Evolutionary conservation across 2,329 filamentous ascomycete species (phyloP), one percentile per base, ranked within the genome.

Genomic region (Xylariomycetidae sp.): DNA sequence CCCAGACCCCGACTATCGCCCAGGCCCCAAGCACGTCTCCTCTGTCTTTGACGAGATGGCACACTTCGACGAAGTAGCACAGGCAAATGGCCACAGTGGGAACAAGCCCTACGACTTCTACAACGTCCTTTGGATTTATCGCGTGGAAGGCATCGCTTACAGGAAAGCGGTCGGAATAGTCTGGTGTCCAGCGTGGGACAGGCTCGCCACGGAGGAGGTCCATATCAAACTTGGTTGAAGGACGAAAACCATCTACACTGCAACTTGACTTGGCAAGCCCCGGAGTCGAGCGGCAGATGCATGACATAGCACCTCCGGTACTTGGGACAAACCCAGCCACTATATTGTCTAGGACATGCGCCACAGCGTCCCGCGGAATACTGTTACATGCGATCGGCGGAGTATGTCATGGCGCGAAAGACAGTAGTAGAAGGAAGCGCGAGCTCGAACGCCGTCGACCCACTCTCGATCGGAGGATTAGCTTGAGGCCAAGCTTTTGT

Each of bases 81-180:
- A 23, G 12, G 20, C 20, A 23, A 12, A 23, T 8, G 20, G 20
- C 20, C 12, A 8, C 8, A 23, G 20, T 23, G 20, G 20, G 8
- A 23, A 23, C 20, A 8, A 23, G 8, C 12, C 20, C 20, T 32
- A 37, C 20, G 29, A 32, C 7, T 29, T 32, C 16, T 37, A 32
- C n/a, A 29, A 37, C 19, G 15, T 37, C n/a, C 34, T 37, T 16
- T 19, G 19, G 13, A 37, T 32, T 13, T 14, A 29, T 23, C 28
- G 28, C 28, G 29, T 26, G 24, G 6, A 14, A 10, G 34, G 19
- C n/a, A 25, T 37, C 19, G 29, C 34, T 19, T 37, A 37, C 16
- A 32, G 34, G 25, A 37, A 29, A 18, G 34, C 24, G 8, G 29
- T 29, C 19, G 34, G 29, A 16, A 32, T 29, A 13, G 25, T 29